Evolutionary conservation across 2,329 filamentous ascomycete genomes (phyloP).

Genomic region (Epichloe uncinata): DNA sequence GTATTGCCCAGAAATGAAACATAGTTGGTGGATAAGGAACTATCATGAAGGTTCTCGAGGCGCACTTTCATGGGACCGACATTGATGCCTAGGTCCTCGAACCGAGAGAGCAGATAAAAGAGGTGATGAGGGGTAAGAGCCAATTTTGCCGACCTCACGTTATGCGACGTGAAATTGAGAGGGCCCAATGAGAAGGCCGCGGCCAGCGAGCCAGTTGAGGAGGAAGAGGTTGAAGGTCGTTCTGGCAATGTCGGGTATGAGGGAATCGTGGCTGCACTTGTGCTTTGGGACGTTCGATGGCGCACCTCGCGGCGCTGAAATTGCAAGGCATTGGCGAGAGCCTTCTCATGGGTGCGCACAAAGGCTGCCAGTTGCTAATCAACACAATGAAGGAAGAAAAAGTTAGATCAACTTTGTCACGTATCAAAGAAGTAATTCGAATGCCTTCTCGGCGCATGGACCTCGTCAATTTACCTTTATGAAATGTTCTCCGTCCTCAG

Average conservation of each 20-base stretch:
- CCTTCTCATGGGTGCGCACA: slow-evolving; percentile 94
- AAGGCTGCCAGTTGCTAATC: slow-evolving; percentile 83
- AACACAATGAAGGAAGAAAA: background rate
- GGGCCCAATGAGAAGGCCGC: slow-evolving; percentile 78
- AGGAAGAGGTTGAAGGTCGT: slow-evolving; percentile 50
- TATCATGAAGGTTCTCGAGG: slow-evolving; percentile 85
- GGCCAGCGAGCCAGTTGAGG: slow-evolving; percentile 63
- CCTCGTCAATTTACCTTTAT: slow-evolving; percentile 53
- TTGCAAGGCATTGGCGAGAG: slow-evolving; percentile 88
- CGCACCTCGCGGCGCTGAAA: slow-evolving; percentile 58
- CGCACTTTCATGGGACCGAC: slow-evolving; percentile 95
- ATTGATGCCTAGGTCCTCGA: slow-evolving; percentile 80
- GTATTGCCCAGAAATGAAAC: slow-evolving; percentile 80
- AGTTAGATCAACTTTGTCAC: slow-evolving; percentile 15
- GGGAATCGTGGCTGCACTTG: slow-evolving; percentile 43
- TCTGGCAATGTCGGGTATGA: slow-evolving; percentile 45
- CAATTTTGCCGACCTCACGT: slow-evolving; percentile 77
- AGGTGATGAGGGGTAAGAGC: slow-evolving; percentile 91
- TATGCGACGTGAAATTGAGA: slow-evolving; percentile 72
- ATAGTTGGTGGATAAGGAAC: slow-evolving; percentile 77
- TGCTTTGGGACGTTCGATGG: slow-evolving; percentile 55
- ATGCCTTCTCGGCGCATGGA: background rate
- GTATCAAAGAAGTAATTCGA: too few species aligned
- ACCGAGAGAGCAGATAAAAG: slow-evolving; percentile 89
- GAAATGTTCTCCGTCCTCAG: slow-evolving; percentile 81